Base-by-base conservation (phyloP, 345 rosid genomes). In the Schrenkiella parvula region DNA sequence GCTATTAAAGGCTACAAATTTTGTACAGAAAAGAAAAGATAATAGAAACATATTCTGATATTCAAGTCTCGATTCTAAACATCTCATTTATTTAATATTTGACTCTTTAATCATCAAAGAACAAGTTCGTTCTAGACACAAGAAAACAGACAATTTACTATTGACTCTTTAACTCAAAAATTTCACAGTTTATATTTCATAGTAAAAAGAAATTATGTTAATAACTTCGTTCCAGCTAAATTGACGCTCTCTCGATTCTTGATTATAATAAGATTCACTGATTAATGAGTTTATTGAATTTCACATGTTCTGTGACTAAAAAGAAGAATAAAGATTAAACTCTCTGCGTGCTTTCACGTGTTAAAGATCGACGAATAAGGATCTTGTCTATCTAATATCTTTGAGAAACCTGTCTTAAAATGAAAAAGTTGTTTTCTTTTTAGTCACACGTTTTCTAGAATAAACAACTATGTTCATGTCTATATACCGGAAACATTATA, bases 1-100 rank as follows among this genome's bases (percentile, higher is more conserved):
- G 71, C 64, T 19, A 55, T 43, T 76, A 75, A 77, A 6, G 41
- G 14, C 48, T 79, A 82, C 29, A 73, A 55, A 2, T 12, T 55
- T 53, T 64, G 56, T 71, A 60, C 13, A 7, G 8, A 54, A 6
- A 29, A 31, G 23, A 31, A 60, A 23, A 60, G 14, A 38, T 60
- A 28, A 53, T 28, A 53, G 58, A 53, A 50, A 22, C 55, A 50
- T 50, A 22, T 23, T 50, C 31, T 4, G 2, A n/a, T 44, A 44
- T 44, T 44, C n/a, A 57, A 57, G 26, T 34, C 13, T 23, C 19
- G 22, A 0, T 37, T 38, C 14, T 13, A 64, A 64, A 8, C 21
- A 46, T 13, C 22, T 57, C 28, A 14, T 14, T 23, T n/a, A 8
- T 32, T 4, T 4, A 18, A 66, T 37, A 11, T 52, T 25, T 18